Base-by-base conservation (phyloP, 192 early-diverging fungal genomes). In the Podochytrium sp. region DNA sequence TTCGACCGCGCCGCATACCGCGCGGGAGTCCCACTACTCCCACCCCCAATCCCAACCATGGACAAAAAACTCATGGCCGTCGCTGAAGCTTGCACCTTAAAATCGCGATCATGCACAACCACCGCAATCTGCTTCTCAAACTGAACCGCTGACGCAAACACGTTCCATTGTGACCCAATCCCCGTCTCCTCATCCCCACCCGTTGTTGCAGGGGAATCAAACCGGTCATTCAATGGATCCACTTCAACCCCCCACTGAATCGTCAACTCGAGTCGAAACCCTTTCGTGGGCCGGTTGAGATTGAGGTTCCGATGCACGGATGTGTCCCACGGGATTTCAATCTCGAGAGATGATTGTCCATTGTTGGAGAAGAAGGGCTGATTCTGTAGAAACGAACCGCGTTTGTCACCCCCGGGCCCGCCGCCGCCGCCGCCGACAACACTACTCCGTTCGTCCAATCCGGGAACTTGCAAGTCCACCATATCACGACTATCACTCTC, bases 261-360 rank as follows among this genome's bases (percentile, higher is more conserved):
- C 6, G 56, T 73, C 50, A 81, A 29, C 25, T 64, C 52, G 16
- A 80, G 47, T 20, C 56, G 33, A 32, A 59, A 43, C 14, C 52
- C 52, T 42, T 71, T 55, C 3, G 78, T 77, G 18, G 73, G 29
- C 3, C 50, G 23, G 47, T 82, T 82, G 37, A 82, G 65, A 29
- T 55, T 35, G 30, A 58, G 35, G 47, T 42, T 57, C 60, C 78
- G 69, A 41, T 80, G 78, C 4, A 76, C 20, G 2, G 40, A 33
- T 3, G 74, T 65, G 47, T 81, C 80, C 80, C 80, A 81, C 6
- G 68, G 34, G 34, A 69, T 50, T 65, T 58, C 78, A 43, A 80
- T 29, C 53, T 80, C 68, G 14, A 82, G 34, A 1, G 47, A 43
- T 7, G 71, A 65, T 42, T 72, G 62, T 23, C 81, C 81, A 47